These are phyloP conservation scores for Botrytis squamosa DNA, from an alignment of 2,329 filamentous ascomycete genomes.

Conservation along the genomic window DNA sequence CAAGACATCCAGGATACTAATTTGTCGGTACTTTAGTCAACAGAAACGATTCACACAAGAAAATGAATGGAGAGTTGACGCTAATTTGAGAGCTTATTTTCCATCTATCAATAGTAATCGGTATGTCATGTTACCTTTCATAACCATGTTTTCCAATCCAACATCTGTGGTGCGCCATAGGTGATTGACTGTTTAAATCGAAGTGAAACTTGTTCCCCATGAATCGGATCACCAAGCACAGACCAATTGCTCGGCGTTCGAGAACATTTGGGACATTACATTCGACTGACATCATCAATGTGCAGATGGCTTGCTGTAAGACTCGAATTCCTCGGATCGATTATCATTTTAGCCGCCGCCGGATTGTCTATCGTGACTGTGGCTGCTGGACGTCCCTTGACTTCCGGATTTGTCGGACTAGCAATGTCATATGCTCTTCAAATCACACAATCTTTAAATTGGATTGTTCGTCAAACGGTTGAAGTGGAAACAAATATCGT, in stretches of 20 bases:
- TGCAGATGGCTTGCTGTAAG: constrained; percentile 87
- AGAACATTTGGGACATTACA: constrained; percentile 3
- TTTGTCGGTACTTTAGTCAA: constrained; percentile 47
- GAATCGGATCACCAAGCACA: constrained; percentile 4
- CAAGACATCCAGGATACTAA: constrained; percentile 8
- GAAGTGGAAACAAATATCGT: constrained; percentile 99
- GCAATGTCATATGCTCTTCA: constrained; percentile 96
- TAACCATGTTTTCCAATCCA: background rate
- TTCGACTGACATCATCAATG: constrained; percentile 15
- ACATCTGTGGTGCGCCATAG: background rate
- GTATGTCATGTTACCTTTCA: constrained; percentile 24
- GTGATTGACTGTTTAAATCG: background rate
- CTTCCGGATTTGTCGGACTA: constrained; percentile 78
- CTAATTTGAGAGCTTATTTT: constrained; percentile 91
- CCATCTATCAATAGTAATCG: constrained; percentile 79
- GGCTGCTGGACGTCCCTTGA: constrained; percentile 60
- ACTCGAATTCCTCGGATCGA: constrained; percentile 89
- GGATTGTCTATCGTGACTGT: constrained; percentile 81
- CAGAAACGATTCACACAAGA: constrained; percentile 83
- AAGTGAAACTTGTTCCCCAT: background rate
- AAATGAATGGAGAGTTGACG: constrained; percentile 96
- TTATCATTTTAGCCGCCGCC: constrained; percentile 88
- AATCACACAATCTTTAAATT: constrained; percentile 96
- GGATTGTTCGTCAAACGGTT: constrained; percentile 97
- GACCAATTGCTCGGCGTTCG: background rate